These are phyloP conservation scores for Ogataea nakhonphanomensis DNA, from an alignment of 805 yeast genomes.

Conservation along the genomic window DNA sequence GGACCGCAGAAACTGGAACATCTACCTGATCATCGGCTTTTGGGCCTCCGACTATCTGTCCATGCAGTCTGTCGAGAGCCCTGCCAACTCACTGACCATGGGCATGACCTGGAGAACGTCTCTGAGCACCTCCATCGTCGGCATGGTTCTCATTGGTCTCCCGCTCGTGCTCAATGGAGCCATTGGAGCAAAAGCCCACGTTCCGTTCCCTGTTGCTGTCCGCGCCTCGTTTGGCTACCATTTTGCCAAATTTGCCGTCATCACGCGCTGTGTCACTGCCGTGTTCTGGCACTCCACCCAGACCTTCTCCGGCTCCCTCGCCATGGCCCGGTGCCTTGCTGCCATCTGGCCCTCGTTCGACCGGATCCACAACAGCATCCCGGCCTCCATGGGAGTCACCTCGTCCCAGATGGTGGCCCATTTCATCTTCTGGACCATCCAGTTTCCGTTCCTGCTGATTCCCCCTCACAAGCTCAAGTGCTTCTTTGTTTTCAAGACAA, in stretches of 20 bases:
- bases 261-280: conserved; percentile 34
- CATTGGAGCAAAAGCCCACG: conserved; percentile 34
- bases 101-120: conserved; percentile 24
- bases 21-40: conserved; percentile 22
- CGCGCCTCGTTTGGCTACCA: conserved; percentile 34
- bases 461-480: conserved; percentile 35
- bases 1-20: conserved; percentile 23
- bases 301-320: conserved; percentile 27
- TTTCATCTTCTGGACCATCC: conserved; percentile 32
- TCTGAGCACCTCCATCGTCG: conserved; percentile 20
- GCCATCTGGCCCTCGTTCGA: conserved; percentile 30
- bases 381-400: conserved; percentile 27
- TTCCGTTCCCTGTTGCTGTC: conserved; percentile 35
- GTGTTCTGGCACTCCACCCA: conserved; percentile 30
- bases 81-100: conserved; percentile 14
- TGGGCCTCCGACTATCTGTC: conserved; percentile 29
- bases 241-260: conserved; percentile 31
- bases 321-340: conserved; percentile 29
- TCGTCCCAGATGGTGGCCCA: conserved; percentile 32
- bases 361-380: conserved; percentile 25
- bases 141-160: conserved; percentile 21
- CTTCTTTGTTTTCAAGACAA: conserved; percentile 33
- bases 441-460: conserved; percentile 32
- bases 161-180: conserved; percentile 29
- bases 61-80: conserved; percentile 23